Evolutionary conservation across 2,329 filamentous ascomycete genomes (phyloP).

Genomic region (Tolypocladium ophioglossoides): DNA sequence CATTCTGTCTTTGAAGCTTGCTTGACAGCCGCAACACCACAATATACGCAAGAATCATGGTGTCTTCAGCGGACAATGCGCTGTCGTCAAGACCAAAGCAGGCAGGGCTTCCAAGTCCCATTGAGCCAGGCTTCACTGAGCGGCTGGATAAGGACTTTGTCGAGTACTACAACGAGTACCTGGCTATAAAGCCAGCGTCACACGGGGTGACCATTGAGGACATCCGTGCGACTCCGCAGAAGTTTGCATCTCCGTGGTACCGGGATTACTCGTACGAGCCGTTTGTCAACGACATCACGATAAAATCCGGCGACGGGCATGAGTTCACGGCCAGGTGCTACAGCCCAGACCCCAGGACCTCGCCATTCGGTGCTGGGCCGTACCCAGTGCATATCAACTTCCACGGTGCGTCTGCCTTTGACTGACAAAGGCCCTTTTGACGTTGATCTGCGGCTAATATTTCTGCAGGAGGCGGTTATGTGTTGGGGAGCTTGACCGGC

Average conservation of each 20-base stretch:
- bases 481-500: constrained; percentile 1
- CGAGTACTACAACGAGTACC: constrained; percentile 4
- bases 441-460: too few relatives aligned
- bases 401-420: background rate
- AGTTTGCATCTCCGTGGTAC: constrained; percentile 4
- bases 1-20: background rate
- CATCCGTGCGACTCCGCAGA: background rate
- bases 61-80: background rate
- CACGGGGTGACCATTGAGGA: constrained; percentile 1
- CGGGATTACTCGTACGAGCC: constrained; percentile 2
- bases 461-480: constrained; percentile 2
- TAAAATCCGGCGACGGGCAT: constrained; percentile 2
- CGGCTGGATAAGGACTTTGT: constrained; percentile 3
- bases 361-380: constrained; percentile 3
- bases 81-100: background rate
- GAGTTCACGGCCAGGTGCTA: constrained; percentile 2
- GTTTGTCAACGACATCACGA: constrained; percentile 4
- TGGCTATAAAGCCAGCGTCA: background rate
- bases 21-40: too few relatives aligned
- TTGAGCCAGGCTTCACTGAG: background rate
- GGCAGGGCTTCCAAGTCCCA: background rate
- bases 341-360: constrained; percentile 2
- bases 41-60: background rate
- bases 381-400: constrained; percentile 3
- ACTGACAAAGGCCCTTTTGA: too few relatives aligned